Conservation (phyloP, 2,329 filamentous ascomycete species). For the Nigrograna mackinnonii region DNA sequence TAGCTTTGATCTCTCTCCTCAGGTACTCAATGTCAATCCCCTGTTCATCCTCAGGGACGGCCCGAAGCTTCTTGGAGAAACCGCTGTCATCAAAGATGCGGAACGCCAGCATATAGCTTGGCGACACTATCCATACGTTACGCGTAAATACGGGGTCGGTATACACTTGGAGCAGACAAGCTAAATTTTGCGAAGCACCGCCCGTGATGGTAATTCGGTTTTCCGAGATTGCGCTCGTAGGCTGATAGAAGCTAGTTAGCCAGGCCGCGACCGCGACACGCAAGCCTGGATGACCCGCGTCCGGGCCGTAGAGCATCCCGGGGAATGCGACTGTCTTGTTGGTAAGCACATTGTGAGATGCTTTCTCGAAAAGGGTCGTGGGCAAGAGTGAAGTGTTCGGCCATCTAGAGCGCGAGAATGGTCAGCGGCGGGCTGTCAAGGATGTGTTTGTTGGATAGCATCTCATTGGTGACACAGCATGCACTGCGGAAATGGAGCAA, state of each 20-base stretch:
- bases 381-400: constrained; percentile 69
- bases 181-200: constrained; percentile 82
- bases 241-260: constrained; percentile 66
- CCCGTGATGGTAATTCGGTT: constrained; percentile 79
- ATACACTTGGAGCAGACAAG: constrained; percentile 76
- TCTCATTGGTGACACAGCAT: too few relatives aligned
- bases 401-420: constrained; percentile 68
- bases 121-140: constrained; percentile 78
- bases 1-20: constrained; percentile 53
- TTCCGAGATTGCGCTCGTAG: constrained; percentile 47
- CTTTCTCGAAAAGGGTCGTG: constrained; percentile 61
- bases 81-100: constrained; percentile 84
- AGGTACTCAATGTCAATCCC: constrained; percentile 72
- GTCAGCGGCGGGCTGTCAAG: constrained; percentile 27
- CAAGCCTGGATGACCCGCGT: constrained; percentile 70
- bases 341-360: constrained; percentile 64
- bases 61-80: constrained; percentile 67
- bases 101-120: constrained; percentile 83
- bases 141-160: constrained; percentile 77
- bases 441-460: too few relatives aligned
- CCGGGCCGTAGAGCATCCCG: constrained; percentile 79
- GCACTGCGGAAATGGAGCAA: too few relatives aligned
- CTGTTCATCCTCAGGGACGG: constrained; percentile 75
- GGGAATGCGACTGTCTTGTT: constrained; percentile 62
- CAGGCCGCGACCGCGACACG: constrained; percentile 66